Base-by-base conservation (phyloP, 2,329 filamentous ascomycete genomes). In the Penicillium brevicompactum region DNA sequence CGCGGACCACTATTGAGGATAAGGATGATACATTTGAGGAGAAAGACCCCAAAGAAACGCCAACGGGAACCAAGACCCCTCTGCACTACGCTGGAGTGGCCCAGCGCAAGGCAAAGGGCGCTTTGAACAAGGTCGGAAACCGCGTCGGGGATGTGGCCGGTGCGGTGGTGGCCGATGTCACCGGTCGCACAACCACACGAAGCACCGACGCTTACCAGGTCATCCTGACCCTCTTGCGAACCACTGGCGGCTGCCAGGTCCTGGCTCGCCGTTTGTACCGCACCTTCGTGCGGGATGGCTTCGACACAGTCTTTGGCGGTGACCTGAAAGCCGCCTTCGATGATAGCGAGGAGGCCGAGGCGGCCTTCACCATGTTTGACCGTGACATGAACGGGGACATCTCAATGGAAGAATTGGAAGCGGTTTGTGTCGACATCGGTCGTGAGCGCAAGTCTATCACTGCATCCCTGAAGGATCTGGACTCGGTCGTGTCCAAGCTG, bases 361-460 rank as follows among this genome's bases (percentile, higher is more conserved):
- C 89, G 2, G 92, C 92, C 0, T 97, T 97, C 67, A 81, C 82
- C 64, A 92, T 97, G 80, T 97, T 97, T 64, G 93, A 97, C 76
- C 95, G 94, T 70, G 93, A 97, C 67, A 85, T 97, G 78, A 97
- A 97, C 61, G 93, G 92, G 4, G 93, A 97, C 67, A 96, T 97
- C 47, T 95, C 90, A 0, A 92, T 96, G 84, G 91, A 96, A 67
- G 93, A 97, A 71, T 84, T 97, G 21, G 92, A 97, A 73, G 86
- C 90, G 21, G 92, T 95, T 22, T 96, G 91, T 74, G 92, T 96
- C 49, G 93, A 97, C 69, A 94, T 97, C 61, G 92, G 93, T 34
- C 85, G 93, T 14, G 93, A 97, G 77, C 90, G 93, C 69, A 97
- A 97, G 73, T 91, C 92, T 7, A 97, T 97, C 64, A 93, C 92